phyloP scores from a whole-genome alignment of 345 rosid genomes.

The Noccaea caerulescens region DNA sequence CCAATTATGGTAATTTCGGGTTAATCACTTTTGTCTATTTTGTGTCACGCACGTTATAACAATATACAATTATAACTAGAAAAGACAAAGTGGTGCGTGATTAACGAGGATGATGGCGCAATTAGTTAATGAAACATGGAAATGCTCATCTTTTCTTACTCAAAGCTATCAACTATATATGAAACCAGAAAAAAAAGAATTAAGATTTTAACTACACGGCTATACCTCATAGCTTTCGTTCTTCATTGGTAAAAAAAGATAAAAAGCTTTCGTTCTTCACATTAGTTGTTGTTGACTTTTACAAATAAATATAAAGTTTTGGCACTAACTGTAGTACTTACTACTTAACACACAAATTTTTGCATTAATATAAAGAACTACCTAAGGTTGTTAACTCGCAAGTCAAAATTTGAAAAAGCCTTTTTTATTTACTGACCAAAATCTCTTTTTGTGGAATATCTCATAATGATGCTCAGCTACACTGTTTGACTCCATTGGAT shows the following conservation, averaged over 20 bases:
- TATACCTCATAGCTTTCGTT: no score
- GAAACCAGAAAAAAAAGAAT: neutral
- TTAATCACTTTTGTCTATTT: conserved; percentile 11
- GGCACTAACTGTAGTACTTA: no score
- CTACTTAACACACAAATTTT: no score
- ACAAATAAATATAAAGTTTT: neutral
- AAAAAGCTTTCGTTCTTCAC: neutral
- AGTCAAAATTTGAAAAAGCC: no score
- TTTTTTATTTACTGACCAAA: neutral
- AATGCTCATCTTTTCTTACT: conserved; percentile 26
- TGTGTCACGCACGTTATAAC: conserved; percentile 35
- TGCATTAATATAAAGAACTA: no score
- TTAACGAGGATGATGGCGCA: conserved; percentile 38
- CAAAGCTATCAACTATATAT: neutral
- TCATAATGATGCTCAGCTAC: conserved; percentile 42
- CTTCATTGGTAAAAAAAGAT: no score
- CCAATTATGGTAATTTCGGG: conserved; percentile 4
- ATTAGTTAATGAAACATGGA: conserved; percentile 30
- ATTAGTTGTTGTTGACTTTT: conserved; percentile 3
- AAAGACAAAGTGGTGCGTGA: conserved; percentile 32
- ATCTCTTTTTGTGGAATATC: conserved; percentile 38
- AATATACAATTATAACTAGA: neutral
- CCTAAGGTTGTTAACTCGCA: no score
- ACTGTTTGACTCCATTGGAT: conserved; percentile 42
- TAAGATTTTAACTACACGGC: neutral